Percentiles rank a stretch among this genome's conserved stretches.
phyloP scores from a whole-genome alignment of 495 filamentous ascomycete genomes.

The Xylaria acuta region DNA sequence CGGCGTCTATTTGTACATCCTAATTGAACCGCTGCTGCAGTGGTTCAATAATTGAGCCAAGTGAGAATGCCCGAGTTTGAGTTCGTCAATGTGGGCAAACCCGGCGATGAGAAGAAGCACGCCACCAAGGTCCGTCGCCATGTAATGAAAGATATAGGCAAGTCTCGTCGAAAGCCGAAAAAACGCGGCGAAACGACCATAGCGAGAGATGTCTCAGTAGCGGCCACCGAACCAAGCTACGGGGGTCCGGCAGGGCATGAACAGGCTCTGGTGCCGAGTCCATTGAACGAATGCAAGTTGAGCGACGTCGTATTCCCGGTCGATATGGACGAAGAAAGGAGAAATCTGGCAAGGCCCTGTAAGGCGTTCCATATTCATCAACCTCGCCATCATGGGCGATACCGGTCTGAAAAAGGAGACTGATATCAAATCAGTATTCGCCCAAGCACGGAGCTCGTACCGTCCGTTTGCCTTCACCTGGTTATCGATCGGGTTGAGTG shows the following conservation, averaged over 20 bases:
- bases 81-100: conserved; percentile 35
- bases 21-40: background rate
- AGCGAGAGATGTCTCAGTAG: background rate
- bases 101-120: conserved; percentile 35
- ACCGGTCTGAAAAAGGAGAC: background rate
- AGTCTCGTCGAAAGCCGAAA: conserved; percentile 37
- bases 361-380: conserved; percentile 8
- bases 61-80: conserved; percentile 35
- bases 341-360: conserved; percentile 32
- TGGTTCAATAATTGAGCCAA: background rate
- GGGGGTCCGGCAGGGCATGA: background rate
- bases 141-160: conserved; percentile 49
- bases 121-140: conserved; percentile 42
- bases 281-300: conserved; percentile 24
- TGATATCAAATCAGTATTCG: conserved; percentile 26
- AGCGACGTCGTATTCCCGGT: conserved; percentile 27
- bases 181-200: conserved; percentile 24
- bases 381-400: background rate
- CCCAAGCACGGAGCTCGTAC: conserved; percentile 27
- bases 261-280: conserved; percentile 13
- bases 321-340: conserved; percentile 34
- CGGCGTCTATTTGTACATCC: background rate
- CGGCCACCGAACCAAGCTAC: background rate
- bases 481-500: conserved; percentile 35
- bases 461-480: conserved; percentile 37